Evolutionary conservation across 768 basidiomycete genomes (phyloP).

Genomic region (Naganishia onofrii): DNA sequence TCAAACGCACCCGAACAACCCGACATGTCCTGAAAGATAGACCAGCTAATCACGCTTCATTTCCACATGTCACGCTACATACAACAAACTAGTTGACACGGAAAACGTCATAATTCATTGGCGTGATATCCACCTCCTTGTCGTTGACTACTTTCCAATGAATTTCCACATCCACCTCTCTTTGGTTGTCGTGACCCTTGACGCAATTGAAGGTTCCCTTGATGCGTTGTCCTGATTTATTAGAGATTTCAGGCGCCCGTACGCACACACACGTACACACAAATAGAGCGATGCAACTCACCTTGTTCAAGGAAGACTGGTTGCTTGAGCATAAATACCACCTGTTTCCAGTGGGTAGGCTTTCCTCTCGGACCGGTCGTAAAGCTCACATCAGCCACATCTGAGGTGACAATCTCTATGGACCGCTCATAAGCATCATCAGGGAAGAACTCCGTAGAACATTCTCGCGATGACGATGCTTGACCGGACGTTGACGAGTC

Average conservation of each 20-base stretch:
- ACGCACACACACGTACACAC: too few species aligned
- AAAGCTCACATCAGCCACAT: slow-evolving; percentile 53
- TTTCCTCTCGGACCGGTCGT: slow-evolving; percentile 84
- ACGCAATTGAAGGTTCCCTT: slow-evolving; percentile 76
- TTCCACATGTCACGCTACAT: background rate
- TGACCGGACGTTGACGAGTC: slow-evolving; percentile 53
- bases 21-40: background rate
- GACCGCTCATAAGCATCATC: slow-evolving; percentile 39
- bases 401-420: slow-evolving; percentile 29
- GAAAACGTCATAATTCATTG: slow-evolving; percentile 13
- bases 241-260: slow-evolving; percentile 5
- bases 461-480: slow-evolving; percentile 59
- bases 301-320: slow-evolving; percentile 75
- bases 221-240: slow-evolving; percentile 65
- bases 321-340: slow-evolving; percentile 76
- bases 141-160: slow-evolving; percentile 56
- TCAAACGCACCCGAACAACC: too few species aligned
- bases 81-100: slow-evolving; percentile 17
- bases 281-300: slow-evolving; percentile 49
- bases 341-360: slow-evolving; percentile 97
- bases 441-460: slow-evolving; percentile 54
- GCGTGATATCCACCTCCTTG: slow-evolving; percentile 8
- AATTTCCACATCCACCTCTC: slow-evolving; percentile 88
- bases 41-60: background rate
- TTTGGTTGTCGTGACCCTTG: slow-evolving; percentile 74